Conservation (phyloP, 1,284 basidiomycete species). For the Pyrrhoderma lamaoense region DNA sequence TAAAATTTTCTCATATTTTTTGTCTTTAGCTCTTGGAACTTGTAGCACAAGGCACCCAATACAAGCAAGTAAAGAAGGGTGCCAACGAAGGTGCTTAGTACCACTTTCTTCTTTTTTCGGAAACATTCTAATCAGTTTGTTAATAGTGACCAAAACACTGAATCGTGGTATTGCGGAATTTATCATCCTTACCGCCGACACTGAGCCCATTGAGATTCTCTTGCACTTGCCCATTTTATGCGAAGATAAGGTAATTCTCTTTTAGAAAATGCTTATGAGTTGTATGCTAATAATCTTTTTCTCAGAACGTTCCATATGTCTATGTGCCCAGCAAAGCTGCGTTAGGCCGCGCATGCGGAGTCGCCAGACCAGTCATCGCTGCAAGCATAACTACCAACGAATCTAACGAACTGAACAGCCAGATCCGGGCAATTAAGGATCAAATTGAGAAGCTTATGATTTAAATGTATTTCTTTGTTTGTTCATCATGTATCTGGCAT, state of each 20-base stretch:
- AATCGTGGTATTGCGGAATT: slow-evolving; percentile 99
- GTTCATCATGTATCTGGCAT: not conserved
- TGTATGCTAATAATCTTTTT: not conserved
- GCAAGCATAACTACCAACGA: slow-evolving; percentile 95
- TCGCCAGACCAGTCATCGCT: slow-evolving; percentile 92
- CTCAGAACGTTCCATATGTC: slow-evolving; percentile 90
- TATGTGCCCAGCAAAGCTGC: slow-evolving; percentile 94
- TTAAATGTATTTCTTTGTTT: slow-evolving; percentile 24
- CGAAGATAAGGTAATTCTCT: slow-evolving; percentile 80
- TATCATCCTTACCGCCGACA: slow-evolving; percentile 96
- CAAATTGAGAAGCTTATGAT: slow-evolving; percentile 77
- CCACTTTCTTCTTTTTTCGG: not conserved
- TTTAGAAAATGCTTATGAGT: slow-evolving; percentile 9
- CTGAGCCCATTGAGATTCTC: slow-evolving; percentile 96
- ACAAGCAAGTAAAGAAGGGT: slow-evolving; percentile 98
- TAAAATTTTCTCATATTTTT: slow-evolving; percentile 4
- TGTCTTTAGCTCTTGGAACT: slow-evolving; percentile 73
- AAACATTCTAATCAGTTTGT: not conserved
- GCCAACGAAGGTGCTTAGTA: slow-evolving; percentile 75
- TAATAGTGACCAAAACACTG: slow-evolving; percentile 87
- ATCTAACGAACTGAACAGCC: slow-evolving; percentile 84
- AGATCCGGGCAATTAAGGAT: slow-evolving; percentile 86
- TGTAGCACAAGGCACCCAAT: slow-evolving; percentile 84
- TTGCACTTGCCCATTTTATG: slow-evolving; percentile 96
- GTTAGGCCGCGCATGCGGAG: slow-evolving; percentile 93